phyloP scores from a whole-genome alignment of 163 green algal species.

The Botryococcus braunii region DNA sequence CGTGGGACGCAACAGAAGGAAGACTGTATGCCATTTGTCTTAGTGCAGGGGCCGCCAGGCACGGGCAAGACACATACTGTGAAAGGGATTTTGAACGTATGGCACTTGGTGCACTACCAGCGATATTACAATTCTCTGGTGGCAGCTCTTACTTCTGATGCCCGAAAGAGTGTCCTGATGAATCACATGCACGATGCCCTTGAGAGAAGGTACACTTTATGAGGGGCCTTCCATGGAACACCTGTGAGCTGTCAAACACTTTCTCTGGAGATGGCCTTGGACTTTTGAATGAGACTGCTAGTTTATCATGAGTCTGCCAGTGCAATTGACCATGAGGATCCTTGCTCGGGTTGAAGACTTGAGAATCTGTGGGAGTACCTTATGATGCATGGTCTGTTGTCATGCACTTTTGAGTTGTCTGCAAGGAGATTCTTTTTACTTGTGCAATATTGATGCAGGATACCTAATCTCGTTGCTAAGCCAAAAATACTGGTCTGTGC shows the following conservation, averaged over 20 bases:
- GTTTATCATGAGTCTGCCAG: too few species aligned
- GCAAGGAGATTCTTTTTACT: too few species aligned
- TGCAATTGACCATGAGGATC: too few species aligned
- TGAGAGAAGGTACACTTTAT: neutral
- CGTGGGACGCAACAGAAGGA: neutral
- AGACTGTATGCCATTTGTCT: conserved; percentile 31
- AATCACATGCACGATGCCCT: conserved; percentile 7
- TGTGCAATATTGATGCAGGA: conserved; percentile 6
- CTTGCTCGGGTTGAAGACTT: too few species aligned
- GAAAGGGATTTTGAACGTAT: conserved; percentile 86
- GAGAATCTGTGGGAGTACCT: too few species aligned
- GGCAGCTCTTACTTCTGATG: conserved; percentile 6
- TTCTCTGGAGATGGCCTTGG: too few species aligned
- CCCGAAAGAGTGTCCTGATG: neutral
- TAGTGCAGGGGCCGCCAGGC: conserved; percentile 78
- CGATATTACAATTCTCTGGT: conserved; percentile 53
- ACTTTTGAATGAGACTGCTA: too few species aligned
- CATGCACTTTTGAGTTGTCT: too few species aligned
- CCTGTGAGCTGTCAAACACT: too few species aligned
- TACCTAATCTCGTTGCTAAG: conserved; percentile 25
- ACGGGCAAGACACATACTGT: conserved; percentile 97
- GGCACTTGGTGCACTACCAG: conserved; percentile 77
- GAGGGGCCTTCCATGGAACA: too few species aligned
- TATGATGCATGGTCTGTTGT: too few species aligned
- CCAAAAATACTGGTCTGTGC: conserved; percentile 86